Evolutionary conservation across 805 yeast species (phyloP).

Genomic region (Hanseniaspora lachancei): DNA sequence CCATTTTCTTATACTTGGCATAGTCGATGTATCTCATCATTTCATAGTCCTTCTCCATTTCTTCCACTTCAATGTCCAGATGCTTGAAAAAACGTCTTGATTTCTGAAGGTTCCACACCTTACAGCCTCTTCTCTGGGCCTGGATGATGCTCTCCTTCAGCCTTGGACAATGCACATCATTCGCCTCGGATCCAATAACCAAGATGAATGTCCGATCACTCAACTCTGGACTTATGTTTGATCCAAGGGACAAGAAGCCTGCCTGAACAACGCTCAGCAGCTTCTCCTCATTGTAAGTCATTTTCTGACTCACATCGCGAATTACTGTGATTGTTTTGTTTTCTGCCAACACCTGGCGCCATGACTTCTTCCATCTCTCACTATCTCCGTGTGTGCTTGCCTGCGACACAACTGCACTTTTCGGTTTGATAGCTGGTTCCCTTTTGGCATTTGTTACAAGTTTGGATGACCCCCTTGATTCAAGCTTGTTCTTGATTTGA

Average conservation of each 20-base stretch:
- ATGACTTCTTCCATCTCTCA: slow-evolving; percentile 13
- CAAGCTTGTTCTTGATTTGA: background rate
- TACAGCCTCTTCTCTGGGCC: slow-evolving; percentile 48
- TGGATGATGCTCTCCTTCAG: slow-evolving; percentile 51
- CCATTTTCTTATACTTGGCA: slow-evolving; percentile 4
- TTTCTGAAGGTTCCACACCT: slow-evolving; percentile 82
- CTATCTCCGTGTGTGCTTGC: background rate
- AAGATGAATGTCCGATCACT: slow-evolving; percentile 52
- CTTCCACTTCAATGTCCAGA: slow-evolving; percentile 35
- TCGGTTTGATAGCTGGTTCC: slow-evolving; percentile 15
- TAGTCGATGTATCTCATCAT: slow-evolving; percentile 8
- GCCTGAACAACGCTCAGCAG: slow-evolving; percentile 19
- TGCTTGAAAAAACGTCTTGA: slow-evolving; percentile 65
- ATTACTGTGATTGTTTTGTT: background rate
- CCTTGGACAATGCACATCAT: slow-evolving; percentile 28
- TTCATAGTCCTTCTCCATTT: slow-evolving; percentile 17
- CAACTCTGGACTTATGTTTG: slow-evolving; percentile 46
- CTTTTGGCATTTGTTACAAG: slow-evolving; percentile 18
- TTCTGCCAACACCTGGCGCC: slow-evolving; percentile 8
- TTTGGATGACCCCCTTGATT: background rate
- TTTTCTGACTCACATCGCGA: background rate
- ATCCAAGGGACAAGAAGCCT: slow-evolving; percentile 35
- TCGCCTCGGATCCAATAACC: slow-evolving; percentile 54
- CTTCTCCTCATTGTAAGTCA: slow-evolving; percentile 19
- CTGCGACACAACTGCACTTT: too few species aligned